Conservation (phyloP, 306 rosid species). For the Prunus campanulata region DNA sequence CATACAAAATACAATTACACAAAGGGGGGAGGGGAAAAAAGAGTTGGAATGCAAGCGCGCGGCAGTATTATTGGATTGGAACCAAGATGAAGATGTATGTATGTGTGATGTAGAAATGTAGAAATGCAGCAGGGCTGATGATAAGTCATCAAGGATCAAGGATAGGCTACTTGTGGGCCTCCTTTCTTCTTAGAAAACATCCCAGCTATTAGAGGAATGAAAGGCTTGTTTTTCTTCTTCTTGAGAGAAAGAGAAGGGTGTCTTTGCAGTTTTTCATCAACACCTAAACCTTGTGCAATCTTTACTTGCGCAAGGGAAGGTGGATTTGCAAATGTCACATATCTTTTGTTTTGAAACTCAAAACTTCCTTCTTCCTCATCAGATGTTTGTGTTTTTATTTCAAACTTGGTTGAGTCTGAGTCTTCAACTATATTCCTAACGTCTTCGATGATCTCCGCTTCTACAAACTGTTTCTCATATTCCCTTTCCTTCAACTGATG, state of each 20-base stretch:
- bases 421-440: conserved; percentile 54
- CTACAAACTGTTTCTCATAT: conserved; percentile 37
- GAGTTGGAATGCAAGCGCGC: background rate
- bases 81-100: background rate
- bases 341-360: conserved; percentile 87
- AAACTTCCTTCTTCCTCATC: conserved; percentile 23
- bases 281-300: conserved; percentile 41
- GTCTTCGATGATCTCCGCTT: conserved; percentile 44
- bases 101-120: background rate
- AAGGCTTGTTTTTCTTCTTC: conserved; percentile 63
- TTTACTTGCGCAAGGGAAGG: conserved; percentile 48
- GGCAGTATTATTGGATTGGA: background rate
- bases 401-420: conserved; percentile 39
- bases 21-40: background rate
- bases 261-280: conserved; percentile 48
- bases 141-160: conserved; percentile 34
- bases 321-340: conserved; percentile 79
- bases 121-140: too few relatives aligned
- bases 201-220: conserved; percentile 61
- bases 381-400: conserved; percentile 23
- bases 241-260: conserved; percentile 71
- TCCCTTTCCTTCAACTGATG: conserved; percentile 43
- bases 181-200: conserved; percentile 73
- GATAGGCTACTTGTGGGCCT: conserved; percentile 26
- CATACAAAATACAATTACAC: background rate